A percentile compares a stretch with the other conserved stretches of the same genome.
Conservation (phyloP, 1,284 basidiomycete species). For the Boletus coffeatus region DNA sequence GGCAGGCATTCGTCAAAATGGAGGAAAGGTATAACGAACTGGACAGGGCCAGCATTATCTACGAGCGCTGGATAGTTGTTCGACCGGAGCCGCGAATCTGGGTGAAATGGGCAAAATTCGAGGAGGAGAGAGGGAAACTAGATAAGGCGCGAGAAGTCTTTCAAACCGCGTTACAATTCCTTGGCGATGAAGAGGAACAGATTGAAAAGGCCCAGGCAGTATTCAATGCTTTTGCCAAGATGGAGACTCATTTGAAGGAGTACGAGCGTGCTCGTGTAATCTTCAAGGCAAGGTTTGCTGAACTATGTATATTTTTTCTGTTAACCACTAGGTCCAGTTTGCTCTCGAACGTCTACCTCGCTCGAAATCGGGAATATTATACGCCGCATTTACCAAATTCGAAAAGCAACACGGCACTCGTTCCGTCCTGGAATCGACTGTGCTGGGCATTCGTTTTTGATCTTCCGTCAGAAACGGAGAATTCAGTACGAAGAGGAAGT, state of each 20-base stretch:
- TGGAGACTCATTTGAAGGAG: constrained; percentile 96
- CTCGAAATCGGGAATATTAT: constrained; percentile 82
- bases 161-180: constrained; percentile 95
- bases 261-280: constrained; percentile 95
- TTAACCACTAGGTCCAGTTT: constrained; percentile 50
- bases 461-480: constrained; percentile 50
- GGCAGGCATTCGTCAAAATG: constrained; percentile 97
- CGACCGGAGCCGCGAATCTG: constrained; percentile 93
- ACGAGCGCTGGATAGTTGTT: constrained; percentile 92
- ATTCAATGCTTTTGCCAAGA: constrained; percentile 95
- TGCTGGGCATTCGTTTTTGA: constrained; percentile 52
- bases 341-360: constrained; percentile 88
- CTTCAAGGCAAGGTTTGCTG: constrained; percentile 69
- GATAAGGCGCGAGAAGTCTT: constrained; percentile 97
- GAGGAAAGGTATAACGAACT: constrained; percentile 92
- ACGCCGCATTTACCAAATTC: constrained; percentile 92
- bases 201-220: constrained; percentile 97
- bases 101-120: constrained; percentile 97
- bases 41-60: constrained; percentile 89
- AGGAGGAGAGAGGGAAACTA: constrained; percentile 83
- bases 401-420: constrained; percentile 97
- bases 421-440: constrained; percentile 86
- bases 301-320: not conserved
- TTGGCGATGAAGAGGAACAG: constrained; percentile 95
- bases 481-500: constrained; percentile 98